Evolutionary conservation across 768 basidiomycete genomes (phyloP).

Genomic region (Hypsizygus marmoreus): DNA sequence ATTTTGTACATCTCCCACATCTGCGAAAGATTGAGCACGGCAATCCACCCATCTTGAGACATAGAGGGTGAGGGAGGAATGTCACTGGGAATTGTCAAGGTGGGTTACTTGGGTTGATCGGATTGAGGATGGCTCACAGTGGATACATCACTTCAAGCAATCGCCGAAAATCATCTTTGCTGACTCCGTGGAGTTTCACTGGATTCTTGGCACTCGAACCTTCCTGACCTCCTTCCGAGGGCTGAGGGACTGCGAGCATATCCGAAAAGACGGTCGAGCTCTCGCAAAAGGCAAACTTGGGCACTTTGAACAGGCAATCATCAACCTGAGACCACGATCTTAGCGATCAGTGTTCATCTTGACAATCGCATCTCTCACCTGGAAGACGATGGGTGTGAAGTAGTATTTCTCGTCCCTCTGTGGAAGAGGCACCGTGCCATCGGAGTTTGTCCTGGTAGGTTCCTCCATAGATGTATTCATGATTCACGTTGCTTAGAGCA

Average conservation of each 20-base stretch:
- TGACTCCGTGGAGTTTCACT: conserved; percentile 12
- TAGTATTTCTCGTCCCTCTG: background rate
- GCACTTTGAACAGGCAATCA: conserved; percentile 18
- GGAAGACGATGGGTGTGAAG: background rate
- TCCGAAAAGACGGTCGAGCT: conserved; percentile 15
- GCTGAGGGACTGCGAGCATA: conserved; percentile 17
- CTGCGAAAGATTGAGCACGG: conserved; percentile 12
- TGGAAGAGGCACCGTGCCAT: too few species aligned
- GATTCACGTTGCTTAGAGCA: too few species aligned
- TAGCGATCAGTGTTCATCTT: too few species aligned
- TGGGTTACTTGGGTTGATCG: too few species aligned
- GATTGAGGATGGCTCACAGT: conserved; percentile 8
- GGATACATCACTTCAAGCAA: conserved; percentile 16
- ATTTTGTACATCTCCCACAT: conserved; percentile 20
- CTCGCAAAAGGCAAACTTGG: conserved; percentile 7
- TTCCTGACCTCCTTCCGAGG: conserved; percentile 1
- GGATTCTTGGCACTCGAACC: conserved; percentile 12
- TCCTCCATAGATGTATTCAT: background rate
- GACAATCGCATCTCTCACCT: too few species aligned
- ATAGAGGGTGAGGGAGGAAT: conserved; percentile 1
- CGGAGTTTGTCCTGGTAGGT: background rate
- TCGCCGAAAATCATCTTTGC: conserved; percentile 13
- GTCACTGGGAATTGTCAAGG: background rate
- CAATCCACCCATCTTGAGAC: conserved; percentile 16
- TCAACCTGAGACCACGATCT: too few species aligned